Evolutionary conservation across 2,329 filamentous ascomycete genomes (phyloP).

Genomic region (Epichloe festucae): DNA sequence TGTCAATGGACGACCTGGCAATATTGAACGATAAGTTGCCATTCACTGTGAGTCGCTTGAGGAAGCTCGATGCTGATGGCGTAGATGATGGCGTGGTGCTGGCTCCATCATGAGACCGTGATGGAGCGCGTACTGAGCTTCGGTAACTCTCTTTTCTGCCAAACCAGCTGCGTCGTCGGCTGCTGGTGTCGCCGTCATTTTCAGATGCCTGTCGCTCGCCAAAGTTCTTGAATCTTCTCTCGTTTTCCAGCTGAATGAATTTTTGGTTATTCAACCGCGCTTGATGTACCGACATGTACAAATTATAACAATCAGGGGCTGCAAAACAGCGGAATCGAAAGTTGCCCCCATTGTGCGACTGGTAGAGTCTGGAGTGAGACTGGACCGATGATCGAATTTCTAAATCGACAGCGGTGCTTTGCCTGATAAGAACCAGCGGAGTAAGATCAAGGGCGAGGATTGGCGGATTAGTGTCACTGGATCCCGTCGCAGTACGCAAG

Average conservation of each 20-base stretch:
- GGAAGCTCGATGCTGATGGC: slow-evolving; percentile 64
- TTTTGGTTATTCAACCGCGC: slow-evolving; percentile 86
- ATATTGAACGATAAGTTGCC: slow-evolving; percentile 69
- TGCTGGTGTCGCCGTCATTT: slow-evolving; percentile 34
- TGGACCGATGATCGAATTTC: slow-evolving; percentile 83
- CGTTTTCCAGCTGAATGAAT: slow-evolving; percentile 57
- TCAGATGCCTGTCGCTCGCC: slow-evolving; percentile 40
- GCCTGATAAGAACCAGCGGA: slow-evolving; percentile 76
- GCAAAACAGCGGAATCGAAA: slow-evolving; percentile 82
- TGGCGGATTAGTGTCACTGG: slow-evolving; percentile 26
- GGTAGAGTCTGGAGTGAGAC: slow-evolving; percentile 53
- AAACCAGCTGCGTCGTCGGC: slow-evolving; percentile 42
- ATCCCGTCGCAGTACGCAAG: slow-evolving; percentile 19
- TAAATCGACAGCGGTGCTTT: slow-evolving; percentile 85
- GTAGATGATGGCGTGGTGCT: slow-evolving; percentile 47
- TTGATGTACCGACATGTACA: slow-evolving; percentile 80
- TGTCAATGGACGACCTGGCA: slow-evolving; percentile 60
- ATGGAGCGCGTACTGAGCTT: slow-evolving; percentile 46
- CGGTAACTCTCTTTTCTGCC: slow-evolving; percentile 53
- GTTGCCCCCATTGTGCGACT: slow-evolving; percentile 50
- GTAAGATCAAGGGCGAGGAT: slow-evolving; percentile 71
- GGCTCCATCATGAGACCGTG: slow-evolving; percentile 59
- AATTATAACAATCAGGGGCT: slow-evolving; percentile 61
- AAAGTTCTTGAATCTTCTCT: slow-evolving; percentile 59
- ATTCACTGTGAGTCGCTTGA: slow-evolving; percentile 61